Percentiles rank a stretch among this genome's conserved stretches.
Conservation (phyloP, 345 rosid species). For the Acer yangbiense region DNA sequence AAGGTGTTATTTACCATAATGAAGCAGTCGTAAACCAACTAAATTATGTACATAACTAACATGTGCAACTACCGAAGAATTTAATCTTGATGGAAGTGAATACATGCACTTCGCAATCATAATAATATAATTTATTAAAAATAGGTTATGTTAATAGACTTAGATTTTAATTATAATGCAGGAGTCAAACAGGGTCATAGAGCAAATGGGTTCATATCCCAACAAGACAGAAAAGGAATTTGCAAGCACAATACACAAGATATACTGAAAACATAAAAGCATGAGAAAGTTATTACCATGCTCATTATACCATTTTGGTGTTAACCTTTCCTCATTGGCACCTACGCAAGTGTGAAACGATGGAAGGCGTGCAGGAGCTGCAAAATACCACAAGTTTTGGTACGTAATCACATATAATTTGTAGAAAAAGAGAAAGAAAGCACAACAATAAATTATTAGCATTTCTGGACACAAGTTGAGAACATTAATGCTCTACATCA, state of each 20-base stretch:
- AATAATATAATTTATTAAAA: background rate
- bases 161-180: background rate
- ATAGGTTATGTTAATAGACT: background rate
- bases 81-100: background rate
- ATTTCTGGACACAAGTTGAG: background rate
- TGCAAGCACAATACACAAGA: background rate
- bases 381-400: slow-evolving; percentile 27
- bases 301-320: slow-evolving; percentile 90
- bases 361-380: slow-evolving; percentile 95
- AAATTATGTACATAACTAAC: background rate
- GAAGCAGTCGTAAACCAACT: background rate
- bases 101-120: background rate
- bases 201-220: background rate
- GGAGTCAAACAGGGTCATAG: background rate
- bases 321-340: slow-evolving; percentile 83
- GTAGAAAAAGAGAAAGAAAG: background rate
- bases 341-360: slow-evolving; percentile 98
- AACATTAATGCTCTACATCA: background rate
- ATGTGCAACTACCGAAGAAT: slow-evolving; percentile 1
- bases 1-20: background rate
- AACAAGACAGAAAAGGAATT: background rate
- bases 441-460: background rate
- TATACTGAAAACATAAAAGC: background rate
- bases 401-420: slow-evolving; percentile 8
- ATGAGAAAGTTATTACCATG: slow-evolving; percentile 54